These are phyloP conservation scores for Gaeumannomyces sp. DNA, from an alignment of 2,329 filamentous ascomycete genomes.

Conservation along the genomic window DNA sequence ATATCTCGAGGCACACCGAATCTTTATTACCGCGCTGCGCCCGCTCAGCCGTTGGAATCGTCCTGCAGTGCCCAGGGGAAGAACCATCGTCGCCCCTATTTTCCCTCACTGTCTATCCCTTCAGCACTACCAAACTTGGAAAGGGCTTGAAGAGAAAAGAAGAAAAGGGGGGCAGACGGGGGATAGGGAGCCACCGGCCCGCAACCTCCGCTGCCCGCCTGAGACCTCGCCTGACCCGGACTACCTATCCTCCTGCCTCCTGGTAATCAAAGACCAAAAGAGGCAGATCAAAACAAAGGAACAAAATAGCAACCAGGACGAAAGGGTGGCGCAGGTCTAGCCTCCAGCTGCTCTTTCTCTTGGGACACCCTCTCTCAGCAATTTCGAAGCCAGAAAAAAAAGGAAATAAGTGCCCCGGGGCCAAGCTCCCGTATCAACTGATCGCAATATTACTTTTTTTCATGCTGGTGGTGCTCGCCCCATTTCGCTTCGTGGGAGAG, in stretches of 20 bases:
- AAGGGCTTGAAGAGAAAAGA: background rate
- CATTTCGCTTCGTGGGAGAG: background rate
- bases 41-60: background rate
- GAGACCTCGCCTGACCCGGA: background rate
- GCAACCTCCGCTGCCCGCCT: background rate
- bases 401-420: background rate
- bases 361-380: no score
- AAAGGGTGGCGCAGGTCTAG: no score
- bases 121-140: background rate
- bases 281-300: background rate
- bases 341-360: background rate
- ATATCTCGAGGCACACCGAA: background rate
- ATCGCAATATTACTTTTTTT: background rate
- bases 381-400: background rate
- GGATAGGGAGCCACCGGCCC: background rate
- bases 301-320: background rate
- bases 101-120: background rate
- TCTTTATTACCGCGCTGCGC: background rate
- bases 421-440: background rate
- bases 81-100: background rate
- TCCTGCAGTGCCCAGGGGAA: background rate
- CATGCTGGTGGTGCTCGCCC: background rate
- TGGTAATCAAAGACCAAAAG: background rate
- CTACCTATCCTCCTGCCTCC: background rate
- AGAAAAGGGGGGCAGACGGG: background rate